Conservation (phyloP, 139 green algal genomes). For the Closterium sp. region DNA sequence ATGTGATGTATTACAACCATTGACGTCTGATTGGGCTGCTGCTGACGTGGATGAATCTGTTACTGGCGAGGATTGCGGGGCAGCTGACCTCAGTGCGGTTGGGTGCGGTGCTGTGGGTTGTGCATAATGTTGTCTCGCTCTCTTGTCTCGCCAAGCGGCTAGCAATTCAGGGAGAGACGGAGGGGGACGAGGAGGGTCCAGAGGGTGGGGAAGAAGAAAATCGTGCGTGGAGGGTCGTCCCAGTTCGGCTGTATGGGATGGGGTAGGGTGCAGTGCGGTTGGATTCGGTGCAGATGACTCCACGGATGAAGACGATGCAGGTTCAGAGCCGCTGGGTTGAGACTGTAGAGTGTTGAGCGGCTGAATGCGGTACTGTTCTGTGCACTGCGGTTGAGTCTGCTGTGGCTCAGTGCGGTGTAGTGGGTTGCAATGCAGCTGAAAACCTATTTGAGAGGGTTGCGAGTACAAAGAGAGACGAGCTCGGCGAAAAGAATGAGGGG, state of each 20-base stretch:
- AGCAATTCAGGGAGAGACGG: not conserved
- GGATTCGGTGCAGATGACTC: not conserved
- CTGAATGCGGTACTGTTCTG: not conserved
- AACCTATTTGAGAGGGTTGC: not conserved
- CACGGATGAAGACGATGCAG: not conserved
- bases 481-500: not conserved
- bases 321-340: not conserved
- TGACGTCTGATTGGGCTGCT: too few relatives aligned
- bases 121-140: not conserved
- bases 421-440: not conserved
- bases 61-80: not conserved
- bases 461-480: not conserved
- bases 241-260: not conserved
- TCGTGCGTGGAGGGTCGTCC: not conserved
- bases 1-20: too few relatives aligned
- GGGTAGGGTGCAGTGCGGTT: not conserved
- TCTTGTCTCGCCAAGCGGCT: not conserved
- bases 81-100: not conserved
- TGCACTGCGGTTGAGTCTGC: not conserved
- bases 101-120: not conserved
- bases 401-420: not conserved
- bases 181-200: too few relatives aligned
- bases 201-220: not conserved
- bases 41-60: too few relatives aligned
- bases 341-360: not conserved